phyloP scores from a whole-genome alignment of 2,329 filamentous ascomycete genomes.

The Thielaviopsis euricoi region DNA sequence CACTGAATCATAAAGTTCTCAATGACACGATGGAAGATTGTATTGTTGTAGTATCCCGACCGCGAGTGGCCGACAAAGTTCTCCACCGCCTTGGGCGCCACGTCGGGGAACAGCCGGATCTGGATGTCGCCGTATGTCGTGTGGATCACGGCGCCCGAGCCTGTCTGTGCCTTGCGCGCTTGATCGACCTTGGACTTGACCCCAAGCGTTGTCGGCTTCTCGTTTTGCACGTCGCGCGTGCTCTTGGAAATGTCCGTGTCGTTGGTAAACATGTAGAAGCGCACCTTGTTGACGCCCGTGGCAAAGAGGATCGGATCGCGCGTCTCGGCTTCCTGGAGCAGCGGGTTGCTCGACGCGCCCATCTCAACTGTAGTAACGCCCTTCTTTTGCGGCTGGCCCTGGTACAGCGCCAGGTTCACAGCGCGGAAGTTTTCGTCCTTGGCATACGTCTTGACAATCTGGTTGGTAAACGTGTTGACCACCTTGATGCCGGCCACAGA shows the following conservation, averaged over 20 bases:
- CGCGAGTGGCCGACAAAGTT: slow-evolving; percentile 90
- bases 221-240: slow-evolving; percentile 82
- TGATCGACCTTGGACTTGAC: slow-evolving; percentile 29
- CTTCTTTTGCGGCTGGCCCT: slow-evolving; percentile 90
- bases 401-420: slow-evolving; percentile 73
- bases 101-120: slow-evolving; percentile 80
- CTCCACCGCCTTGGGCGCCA: slow-evolving; percentile 86
- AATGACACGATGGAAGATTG: slow-evolving; percentile 94
- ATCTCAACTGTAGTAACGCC: slow-evolving; percentile 86
- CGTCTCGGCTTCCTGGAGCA: slow-evolving; percentile 80
- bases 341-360: slow-evolving; percentile 86
- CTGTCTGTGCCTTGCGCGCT: slow-evolving; percentile 52
- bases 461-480: slow-evolving; percentile 88
- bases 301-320: slow-evolving; percentile 77
- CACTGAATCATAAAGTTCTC: slow-evolving; percentile 95
- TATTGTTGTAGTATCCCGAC: slow-evolving; percentile 90
- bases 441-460: slow-evolving; percentile 77
- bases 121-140: slow-evolving; percentile 91
- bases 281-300: slow-evolving; percentile 71
- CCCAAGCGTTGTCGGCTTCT: slow-evolving; percentile 50
- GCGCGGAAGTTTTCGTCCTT: slow-evolving; percentile 78
- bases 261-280: slow-evolving; percentile 98
- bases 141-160: slow-evolving; percentile 70
- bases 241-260: slow-evolving; percentile 69
- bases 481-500: slow-evolving; percentile 88